These are phyloP conservation scores for Striga asiatica DNA, from an alignment of 257 asterid genomes.

Conservation along the genomic window DNA sequence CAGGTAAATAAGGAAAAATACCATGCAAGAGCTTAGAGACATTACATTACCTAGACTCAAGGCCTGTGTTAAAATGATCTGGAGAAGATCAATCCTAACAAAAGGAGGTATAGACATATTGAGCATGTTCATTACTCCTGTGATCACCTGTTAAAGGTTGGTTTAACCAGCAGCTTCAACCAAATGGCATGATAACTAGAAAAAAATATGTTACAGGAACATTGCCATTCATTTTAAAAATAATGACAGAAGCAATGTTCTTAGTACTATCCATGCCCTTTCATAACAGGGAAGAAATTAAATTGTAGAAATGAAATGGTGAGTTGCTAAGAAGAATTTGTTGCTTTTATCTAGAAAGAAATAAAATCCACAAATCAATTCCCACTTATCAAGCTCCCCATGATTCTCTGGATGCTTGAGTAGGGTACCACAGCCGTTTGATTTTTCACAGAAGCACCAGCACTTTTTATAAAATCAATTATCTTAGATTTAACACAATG, in stretches of 20 bases:
- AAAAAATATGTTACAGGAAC: not conserved
- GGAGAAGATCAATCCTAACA: conserved; percentile 73
- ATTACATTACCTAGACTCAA: conserved; percentile 69
- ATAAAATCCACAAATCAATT: not conserved
- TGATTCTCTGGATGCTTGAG: conserved; percentile 5
- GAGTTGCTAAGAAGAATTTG: not conserved
- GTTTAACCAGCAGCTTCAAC: conserved; percentile 19
- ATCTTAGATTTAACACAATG: not conserved
- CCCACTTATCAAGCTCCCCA: not conserved
- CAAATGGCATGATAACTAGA: not conserved
- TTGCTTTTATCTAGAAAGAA: conserved; percentile 4
- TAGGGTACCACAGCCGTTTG: not conserved
- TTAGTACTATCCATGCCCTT: too few relatives aligned
- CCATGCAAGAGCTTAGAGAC: not conserved
- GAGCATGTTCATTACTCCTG: conserved; percentile 65
- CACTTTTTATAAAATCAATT: not conserved
- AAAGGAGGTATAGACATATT: conserved; percentile 62
- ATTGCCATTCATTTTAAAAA: not conserved
- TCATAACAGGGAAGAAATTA: too few relatives aligned
- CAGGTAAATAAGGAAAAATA: not conserved
- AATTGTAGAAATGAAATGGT: not conserved
- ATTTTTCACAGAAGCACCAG: not conserved
- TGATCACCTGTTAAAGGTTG: conserved; percentile 56
- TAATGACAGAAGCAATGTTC: not conserved
- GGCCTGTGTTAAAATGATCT: conserved; percentile 62